Evolutionary conservation across 2,329 filamentous ascomycete species (phyloP).

Genomic region (Massarina eburnea): DNA sequence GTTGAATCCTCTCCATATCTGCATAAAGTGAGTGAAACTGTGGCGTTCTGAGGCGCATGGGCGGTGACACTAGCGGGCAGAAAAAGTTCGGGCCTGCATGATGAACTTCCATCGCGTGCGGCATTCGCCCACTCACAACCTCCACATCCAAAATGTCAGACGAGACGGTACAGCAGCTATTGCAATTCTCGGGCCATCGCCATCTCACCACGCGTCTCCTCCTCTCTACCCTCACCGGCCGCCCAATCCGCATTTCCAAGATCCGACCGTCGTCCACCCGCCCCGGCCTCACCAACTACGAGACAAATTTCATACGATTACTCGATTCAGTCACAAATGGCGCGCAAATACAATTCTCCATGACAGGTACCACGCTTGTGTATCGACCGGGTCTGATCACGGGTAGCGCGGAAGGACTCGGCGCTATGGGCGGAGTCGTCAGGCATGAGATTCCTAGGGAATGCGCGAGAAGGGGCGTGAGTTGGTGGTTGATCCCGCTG

Average conservation of each 20-base stretch:
- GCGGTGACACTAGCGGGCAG: constrained; percentile 9
- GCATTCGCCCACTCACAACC: background rate
- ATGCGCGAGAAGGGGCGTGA: constrained; percentile 77
- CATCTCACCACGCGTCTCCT: constrained; percentile 82
- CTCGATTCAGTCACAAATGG: constrained; percentile 96
- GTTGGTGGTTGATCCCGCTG: constrained; percentile 88
- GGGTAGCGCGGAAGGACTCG: constrained; percentile 74
- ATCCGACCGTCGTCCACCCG: constrained; percentile 87
- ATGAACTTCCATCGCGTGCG: background rate
- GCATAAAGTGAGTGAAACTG: background rate
- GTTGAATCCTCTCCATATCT: background rate
- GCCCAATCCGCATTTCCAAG: constrained; percentile 86
- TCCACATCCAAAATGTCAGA: constrained; percentile 13
- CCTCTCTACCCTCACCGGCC: constrained; percentile 87
- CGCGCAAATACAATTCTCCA: constrained; percentile 90
- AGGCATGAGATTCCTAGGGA: constrained; percentile 76
- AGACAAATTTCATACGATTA: constrained; percentile 93
- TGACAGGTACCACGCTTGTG: constrained; percentile 89
- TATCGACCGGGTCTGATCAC: constrained; percentile 93
- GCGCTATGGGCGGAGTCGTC: constrained; percentile 73
- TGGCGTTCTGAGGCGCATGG: background rate
- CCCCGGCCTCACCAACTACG: constrained; percentile 86
- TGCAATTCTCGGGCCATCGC: constrained; percentile 83
- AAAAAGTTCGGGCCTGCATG: constrained; percentile 12
- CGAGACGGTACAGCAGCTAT: constrained; percentile 48